A percentile compares a stretch with the other conserved stretches of the same genome.
These are phyloP conservation scores for Suhomyces xylopsoci DNA, from an alignment of 805 yeast genomes.

Conservation along the genomic window DNA sequence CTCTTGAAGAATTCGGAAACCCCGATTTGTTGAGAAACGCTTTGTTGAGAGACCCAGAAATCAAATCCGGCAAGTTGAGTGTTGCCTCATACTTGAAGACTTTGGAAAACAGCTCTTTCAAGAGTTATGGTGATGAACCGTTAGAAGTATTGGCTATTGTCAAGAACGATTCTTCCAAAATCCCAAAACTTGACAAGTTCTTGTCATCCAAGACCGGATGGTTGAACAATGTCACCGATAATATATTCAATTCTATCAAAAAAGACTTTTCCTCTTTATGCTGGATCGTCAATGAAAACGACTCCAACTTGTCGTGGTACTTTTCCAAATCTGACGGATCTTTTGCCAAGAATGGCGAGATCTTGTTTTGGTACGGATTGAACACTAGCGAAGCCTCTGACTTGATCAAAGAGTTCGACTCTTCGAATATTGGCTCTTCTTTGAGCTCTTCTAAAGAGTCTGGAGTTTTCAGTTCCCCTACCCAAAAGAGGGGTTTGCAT, in stretches of 20 bases:
- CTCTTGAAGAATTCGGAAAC: conserved; percentile 64
- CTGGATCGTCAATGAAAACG: conserved; percentile 91
- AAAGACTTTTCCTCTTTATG: conserved; percentile 71
- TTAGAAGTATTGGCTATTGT: conserved; percentile 91
- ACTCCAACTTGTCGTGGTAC: conserved; percentile 87
- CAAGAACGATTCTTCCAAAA: conserved; percentile 42
- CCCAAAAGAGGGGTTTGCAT: conserved; percentile 53
- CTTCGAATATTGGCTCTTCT: conserved; percentile 31
- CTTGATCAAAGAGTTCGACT: conserved; percentile 53
- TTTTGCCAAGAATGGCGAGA: conserved; percentile 81
- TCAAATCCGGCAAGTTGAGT: conserved; percentile 64
- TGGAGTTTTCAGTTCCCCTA: conserved; percentile 46
- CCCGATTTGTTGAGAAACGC: conserved; percentile 78
- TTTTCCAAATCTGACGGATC: conserved; percentile 94
- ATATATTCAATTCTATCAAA: conserved; percentile 78
- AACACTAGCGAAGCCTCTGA: conserved; percentile 59
- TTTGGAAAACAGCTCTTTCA: conserved; percentile 60
- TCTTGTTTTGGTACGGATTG: conserved; percentile 93
- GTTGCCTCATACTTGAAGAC: conserved; percentile 79
- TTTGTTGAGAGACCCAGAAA: conserved; percentile 71
- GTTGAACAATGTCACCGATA: conserved; percentile 96
- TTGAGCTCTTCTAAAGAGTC: conserved; percentile 40
- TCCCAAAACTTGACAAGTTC: conserved; percentile 80
- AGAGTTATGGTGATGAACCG: conserved; percentile 92
- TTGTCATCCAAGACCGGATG: conserved; percentile 87